Evolutionary conservation across 2,329 filamentous ascomycete species (phyloP).

Genomic region (Pseudogymnoascus verrucosus): DNA sequence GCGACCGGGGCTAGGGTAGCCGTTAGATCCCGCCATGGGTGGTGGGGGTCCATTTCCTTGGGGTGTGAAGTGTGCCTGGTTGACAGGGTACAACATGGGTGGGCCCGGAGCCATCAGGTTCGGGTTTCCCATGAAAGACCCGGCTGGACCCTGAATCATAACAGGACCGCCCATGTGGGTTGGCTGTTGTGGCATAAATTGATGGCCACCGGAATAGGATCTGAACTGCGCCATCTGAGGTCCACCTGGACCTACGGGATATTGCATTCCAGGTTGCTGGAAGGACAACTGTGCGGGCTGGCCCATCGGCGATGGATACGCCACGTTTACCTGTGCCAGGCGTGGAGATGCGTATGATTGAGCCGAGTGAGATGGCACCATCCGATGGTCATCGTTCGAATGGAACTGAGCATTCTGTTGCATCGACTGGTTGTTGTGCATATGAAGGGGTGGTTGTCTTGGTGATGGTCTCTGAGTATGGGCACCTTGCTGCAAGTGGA

Average conservation of each 20-base stretch:
- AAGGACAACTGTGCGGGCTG: slow-evolving; percentile 64
- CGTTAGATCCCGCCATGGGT: slow-evolving; percentile 57
- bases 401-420: slow-evolving; percentile 57
- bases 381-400: slow-evolving; percentile 74
- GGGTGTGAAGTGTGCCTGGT: slow-evolving; percentile 54
- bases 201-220: slow-evolving; percentile 62
- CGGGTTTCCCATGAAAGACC: slow-evolving; percentile 64
- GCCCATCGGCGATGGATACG: slow-evolving; percentile 65
- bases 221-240: slow-evolving; percentile 65
- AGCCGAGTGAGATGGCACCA: slow-evolving; percentile 77
- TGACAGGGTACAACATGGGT: slow-evolving; percentile 81
- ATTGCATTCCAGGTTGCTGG: slow-evolving; percentile 62
- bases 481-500: slow-evolving; percentile 69
- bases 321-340: slow-evolving; percentile 60
- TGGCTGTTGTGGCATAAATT: slow-evolving; percentile 64
- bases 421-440: slow-evolving; percentile 63
- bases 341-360: slow-evolving; percentile 83
- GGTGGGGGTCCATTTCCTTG: slow-evolving; percentile 47
- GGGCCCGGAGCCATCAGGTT: slow-evolving; percentile 61
- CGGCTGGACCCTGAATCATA: slow-evolving; percentile 72
- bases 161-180: slow-evolving; percentile 67
- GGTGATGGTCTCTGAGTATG: slow-evolving; percentile 63
- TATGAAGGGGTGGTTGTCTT: slow-evolving; percentile 69
- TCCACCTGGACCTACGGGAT: slow-evolving; percentile 60
- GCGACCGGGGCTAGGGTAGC: slow-evolving; percentile 82